Base-by-base conservation (phyloP, 2,329 filamentous ascomycete genomes). In the Rachicladosporium sp. region DNA sequence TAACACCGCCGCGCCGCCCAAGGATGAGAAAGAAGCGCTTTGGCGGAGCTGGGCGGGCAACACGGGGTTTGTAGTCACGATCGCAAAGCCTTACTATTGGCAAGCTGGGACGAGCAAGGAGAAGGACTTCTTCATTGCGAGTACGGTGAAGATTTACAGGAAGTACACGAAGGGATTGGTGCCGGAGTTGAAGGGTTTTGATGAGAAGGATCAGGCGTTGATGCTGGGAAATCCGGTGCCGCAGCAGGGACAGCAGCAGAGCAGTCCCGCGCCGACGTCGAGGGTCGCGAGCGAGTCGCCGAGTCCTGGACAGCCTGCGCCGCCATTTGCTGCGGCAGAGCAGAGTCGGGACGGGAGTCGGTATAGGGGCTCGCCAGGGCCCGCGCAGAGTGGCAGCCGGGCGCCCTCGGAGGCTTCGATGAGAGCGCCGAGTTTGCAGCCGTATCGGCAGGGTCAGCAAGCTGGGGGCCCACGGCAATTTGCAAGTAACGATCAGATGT, bases 111-210 rank as follows among this genome's bases (percentile, higher is more conserved):
- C 85, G 1, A 74, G 84, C 38, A 95, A 95, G 66, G 91, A 98
- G 64, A 96, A 95, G 69, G 89, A 94, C 58, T 96, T 96, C 65
- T 98, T 98, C 62, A 91, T 98, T 54, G 87, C 84, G 29, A 95
- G 88, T 60, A 65, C 96, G 51, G 78, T 96, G 56, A 98, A 96
- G 63, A 95, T 98, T 49, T 98, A 84, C 60, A 80, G 80, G 53
- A 98, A 96, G 63, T 98, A 96, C 58, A 96, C 91, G 1, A 83
- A 85, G 21, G 89, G 89, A 9, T 82, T 80, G 53, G 64, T 77
- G 27, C 91, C 91, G 2, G 74, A 82, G 43, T 69, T 98, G 37
- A 67, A 75, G 40, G 89, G 89, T 6, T 96, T 98, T 57, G 84
- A 89, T 50, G 71, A 76, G 37, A 75, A 73, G 44, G 87, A 95